Evolutionary conservation across 164 flowering plant species (phyloP), one percentile per base, ranked within the genome.

Genomic region (Umbilicus rupestris): DNA sequence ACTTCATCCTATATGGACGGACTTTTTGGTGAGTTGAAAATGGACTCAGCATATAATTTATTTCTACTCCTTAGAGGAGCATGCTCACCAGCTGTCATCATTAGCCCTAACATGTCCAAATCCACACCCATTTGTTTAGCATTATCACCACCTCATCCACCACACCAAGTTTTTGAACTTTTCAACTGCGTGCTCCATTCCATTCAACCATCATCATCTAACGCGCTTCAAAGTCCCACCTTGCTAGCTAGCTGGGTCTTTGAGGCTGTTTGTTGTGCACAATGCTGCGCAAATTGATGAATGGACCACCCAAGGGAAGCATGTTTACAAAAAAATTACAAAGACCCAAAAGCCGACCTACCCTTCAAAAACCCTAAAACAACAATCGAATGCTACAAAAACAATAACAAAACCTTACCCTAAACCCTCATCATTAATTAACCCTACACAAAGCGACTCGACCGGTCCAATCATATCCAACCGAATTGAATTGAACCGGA

Each of bases 351-450:
- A 49, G 7, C 28, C 28, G 0, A 55, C 17, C 60, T 55, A 55
- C 60, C 0, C 60, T 55, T 55, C 60, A 55, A 55, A 55, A 55
- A 8, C 60, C 60, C 60, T 55, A 55, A 55, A 55, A 14, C 17
- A 22, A 52, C 58, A 55, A 11, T 55, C 33, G 28, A 55, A 26
- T 55, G 17, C 60, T 55, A 55, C 60, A 55, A 55, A 26, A 55
- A 11, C 2, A 55, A 55, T 5, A 26, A 55, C 10, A 49, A 49
- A n/a, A 49, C 5, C 22, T 19, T 19, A 49, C 55, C 26, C 55
- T 49, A 12, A 41, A 7, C 44, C 44, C 12, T 6, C 12, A 3
- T 2, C 35, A 29, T 7, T 2, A 12, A 52, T 12, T 52, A 8
- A 52, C 52, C 19, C 58, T 52, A 52, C 30, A 1, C 28, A 29